Evolutionary conservation across 2,329 filamentous ascomycete species (phyloP).

Genomic region (Metarhizium anisopliae): DNA sequence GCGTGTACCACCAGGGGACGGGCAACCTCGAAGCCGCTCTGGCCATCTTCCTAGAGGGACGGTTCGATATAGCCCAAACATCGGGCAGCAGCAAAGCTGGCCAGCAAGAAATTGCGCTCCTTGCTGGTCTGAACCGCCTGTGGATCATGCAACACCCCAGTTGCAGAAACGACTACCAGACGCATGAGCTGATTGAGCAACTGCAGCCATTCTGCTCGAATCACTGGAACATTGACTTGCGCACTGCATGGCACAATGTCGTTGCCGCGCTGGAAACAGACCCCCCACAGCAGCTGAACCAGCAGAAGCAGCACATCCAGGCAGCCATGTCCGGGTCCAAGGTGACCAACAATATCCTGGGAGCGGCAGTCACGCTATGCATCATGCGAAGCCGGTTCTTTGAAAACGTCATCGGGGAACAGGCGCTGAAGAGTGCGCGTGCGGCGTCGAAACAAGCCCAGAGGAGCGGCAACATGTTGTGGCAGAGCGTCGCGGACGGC

Average conservation of each 20-base stretch:
- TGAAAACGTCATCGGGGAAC: slow-evolving; percentile 70
- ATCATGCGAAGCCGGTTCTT: slow-evolving; percentile 82
- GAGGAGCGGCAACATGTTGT: slow-evolving; percentile 61
- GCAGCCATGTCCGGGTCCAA: slow-evolving; percentile 62
- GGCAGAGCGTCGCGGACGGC: slow-evolving; percentile 73
- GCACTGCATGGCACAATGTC: slow-evolving; percentile 68
- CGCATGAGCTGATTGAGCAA: slow-evolving; percentile 52
- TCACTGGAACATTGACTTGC: slow-evolving; percentile 66
- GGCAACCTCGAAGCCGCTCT: slow-evolving; percentile 65
- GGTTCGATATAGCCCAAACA: slow-evolving; percentile 39
- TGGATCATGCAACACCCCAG: slow-evolving; percentile 61
- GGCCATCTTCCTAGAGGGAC: slow-evolving; percentile 51
- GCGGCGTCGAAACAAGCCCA: slow-evolving; percentile 61
- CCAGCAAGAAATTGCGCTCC: slow-evolving; percentile 54
- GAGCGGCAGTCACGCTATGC: slow-evolving; percentile 73
- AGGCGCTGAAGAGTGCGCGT: slow-evolving; percentile 66
- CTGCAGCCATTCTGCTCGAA: slow-evolving; percentile 59
- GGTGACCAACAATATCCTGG: slow-evolving; percentile 63
- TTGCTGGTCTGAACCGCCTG: slow-evolving; percentile 59
- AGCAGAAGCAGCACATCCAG: slow-evolving; percentile 71
- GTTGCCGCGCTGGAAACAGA: slow-evolving; percentile 57
- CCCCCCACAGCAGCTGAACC: slow-evolving; percentile 58
- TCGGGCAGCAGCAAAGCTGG: slow-evolving; percentile 36
- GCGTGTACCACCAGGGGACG: slow-evolving; percentile 66
- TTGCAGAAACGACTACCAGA: slow-evolving; percentile 48